Base-by-base conservation (phyloP, 805 yeast genomes). In the Gaillardinia entomophila region DNA sequence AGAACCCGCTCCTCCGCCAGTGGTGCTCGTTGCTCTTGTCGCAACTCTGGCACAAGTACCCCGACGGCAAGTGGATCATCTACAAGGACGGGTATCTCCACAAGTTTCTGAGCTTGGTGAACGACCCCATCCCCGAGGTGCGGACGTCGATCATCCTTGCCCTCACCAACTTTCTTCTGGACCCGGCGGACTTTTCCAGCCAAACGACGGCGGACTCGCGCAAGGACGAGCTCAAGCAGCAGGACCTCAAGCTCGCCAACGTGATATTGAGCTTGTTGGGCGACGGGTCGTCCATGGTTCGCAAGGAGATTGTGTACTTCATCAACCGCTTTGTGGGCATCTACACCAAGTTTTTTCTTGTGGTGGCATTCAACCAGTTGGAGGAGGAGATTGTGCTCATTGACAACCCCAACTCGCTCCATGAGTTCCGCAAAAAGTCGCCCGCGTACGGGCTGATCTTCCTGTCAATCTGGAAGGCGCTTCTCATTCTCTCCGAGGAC, bases 81-180 rank as follows among this genome's bases (percentile, higher is more conserved):
- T 70, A 76, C 43, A 75, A 79, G 42, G 81, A 78, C 35, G 82
- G 82, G 0, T 71, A 76, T 16, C 57, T 82, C 12, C 75, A 68
- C 15, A 71, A 71, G 42, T 47, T 90, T 18, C 53, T 78, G 20
- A 62, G 63, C 16, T 60, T 84, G 25, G 67, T 88, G 12, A 75
- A 73, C 40, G 97, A 92, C 51, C 96, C 97, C 0, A 87, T 90
- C 29, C 96, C 97, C 0, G 98, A 92, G 55, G 95, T 92, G 1
- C 68, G 97, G 35, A 82, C 96, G 0, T 85, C 97, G 0, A 75
- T 86, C 3, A 61, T 92, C 10, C 62, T 78, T 22, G 83, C 95
- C 0, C 61, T 90, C 30, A 75, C 87, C 3, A 74, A 79, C 24
- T 86, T 79, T 48, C 56, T 83, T 23, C 75, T 80, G 3, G 76